A percentile compares a stretch with the other conserved stretches of the same genome.
These are phyloP conservation scores for Eucommia ulmoides DNA, from an alignment of 257 asterid species.

Conservation along the genomic window DNA sequence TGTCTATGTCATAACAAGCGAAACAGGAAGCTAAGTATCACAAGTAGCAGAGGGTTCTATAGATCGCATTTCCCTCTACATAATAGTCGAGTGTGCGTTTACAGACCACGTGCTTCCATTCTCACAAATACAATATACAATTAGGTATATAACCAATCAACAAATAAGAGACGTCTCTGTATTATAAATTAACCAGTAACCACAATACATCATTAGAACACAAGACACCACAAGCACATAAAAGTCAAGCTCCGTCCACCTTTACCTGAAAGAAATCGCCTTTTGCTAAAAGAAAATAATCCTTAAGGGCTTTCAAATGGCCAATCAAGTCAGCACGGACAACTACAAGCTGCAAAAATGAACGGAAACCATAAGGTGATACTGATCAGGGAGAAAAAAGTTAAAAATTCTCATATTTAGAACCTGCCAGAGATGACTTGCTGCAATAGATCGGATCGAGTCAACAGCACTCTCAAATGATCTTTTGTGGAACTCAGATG, in stretches of 20 bases:
- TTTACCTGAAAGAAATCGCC: slow-evolving; percentile 96
- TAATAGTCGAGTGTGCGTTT: too few relatives aligned
- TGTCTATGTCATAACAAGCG: too few relatives aligned
- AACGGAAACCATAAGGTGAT: slow-evolving; percentile 11
- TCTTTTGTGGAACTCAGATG: slow-evolving; percentile 90
- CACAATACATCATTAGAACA: slow-evolving; percentile 3
- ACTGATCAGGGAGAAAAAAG: slow-evolving; percentile 9
- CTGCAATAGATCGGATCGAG: slow-evolving; percentile 88
- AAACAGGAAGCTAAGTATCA: too few relatives aligned
- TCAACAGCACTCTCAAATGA: slow-evolving; percentile 74
- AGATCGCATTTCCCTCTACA: too few relatives aligned
- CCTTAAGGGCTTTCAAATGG: slow-evolving; percentile 95
- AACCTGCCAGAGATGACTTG: slow-evolving; percentile 99
- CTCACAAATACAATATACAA: too few relatives aligned
- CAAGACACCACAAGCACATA: neutral
- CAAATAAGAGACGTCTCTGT: neutral
- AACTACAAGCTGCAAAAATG: slow-evolving; percentile 75
- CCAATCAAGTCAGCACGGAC: slow-evolving; percentile 99
- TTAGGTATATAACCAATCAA: too few relatives aligned
- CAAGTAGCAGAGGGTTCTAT: too few relatives aligned
- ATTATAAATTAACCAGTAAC: slow-evolving; percentile 7
- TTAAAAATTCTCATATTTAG: slow-evolving; percentile 12
- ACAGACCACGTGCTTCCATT: too few relatives aligned
- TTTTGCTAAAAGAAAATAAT: slow-evolving; percentile 92
- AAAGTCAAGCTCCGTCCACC: neutral